Evolutionary conservation across 2,329 filamentous ascomycete species (phyloP).

Genomic region (Nemania sp.): DNA sequence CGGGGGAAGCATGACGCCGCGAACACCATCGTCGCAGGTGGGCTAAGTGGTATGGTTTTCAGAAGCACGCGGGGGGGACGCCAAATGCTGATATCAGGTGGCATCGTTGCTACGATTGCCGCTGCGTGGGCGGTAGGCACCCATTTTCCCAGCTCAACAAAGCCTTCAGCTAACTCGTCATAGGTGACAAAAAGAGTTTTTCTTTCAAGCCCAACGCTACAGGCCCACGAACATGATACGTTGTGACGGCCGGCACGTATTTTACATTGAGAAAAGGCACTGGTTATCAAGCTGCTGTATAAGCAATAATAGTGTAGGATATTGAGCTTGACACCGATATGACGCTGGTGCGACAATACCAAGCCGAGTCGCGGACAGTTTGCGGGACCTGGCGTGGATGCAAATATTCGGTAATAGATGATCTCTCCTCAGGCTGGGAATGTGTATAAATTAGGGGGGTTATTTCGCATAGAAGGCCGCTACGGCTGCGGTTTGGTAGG

Average conservation of each 20-base stretch:
- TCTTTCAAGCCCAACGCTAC: conserved; percentile 34
- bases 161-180: conserved; percentile 52
- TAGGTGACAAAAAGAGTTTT: conserved; percentile 50
- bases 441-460: conserved; percentile 64
- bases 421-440: conserved; percentile 65
- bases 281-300: conserved; percentile 26
- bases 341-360: conserved; percentile 41
- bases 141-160: not conserved
- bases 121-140: conserved; percentile 84
- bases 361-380: conserved; percentile 40
- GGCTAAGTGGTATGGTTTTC: conserved; percentile 91
- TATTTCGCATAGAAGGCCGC: conserved; percentile 59
- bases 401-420: conserved; percentile 58
- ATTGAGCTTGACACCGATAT: conserved; percentile 41
- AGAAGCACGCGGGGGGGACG: conserved; percentile 92
- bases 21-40: conserved; percentile 89
- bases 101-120: conserved; percentile 86
- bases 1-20: conserved; percentile 89
- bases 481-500: conserved; percentile 50
- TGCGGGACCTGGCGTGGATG: conserved; percentile 44
- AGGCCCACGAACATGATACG: conserved; percentile 42
- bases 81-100: conserved; percentile 95
- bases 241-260: conserved; percentile 28
- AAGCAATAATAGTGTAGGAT: conserved; percentile 49
- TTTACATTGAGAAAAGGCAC: conserved; percentile 15